A percentile compares a stretch with the other conserved stretches of the same genome.
Evolutionary conservation across 345 rosid species (phyloP).

Genomic region (Conringia planisiliqua): DNA sequence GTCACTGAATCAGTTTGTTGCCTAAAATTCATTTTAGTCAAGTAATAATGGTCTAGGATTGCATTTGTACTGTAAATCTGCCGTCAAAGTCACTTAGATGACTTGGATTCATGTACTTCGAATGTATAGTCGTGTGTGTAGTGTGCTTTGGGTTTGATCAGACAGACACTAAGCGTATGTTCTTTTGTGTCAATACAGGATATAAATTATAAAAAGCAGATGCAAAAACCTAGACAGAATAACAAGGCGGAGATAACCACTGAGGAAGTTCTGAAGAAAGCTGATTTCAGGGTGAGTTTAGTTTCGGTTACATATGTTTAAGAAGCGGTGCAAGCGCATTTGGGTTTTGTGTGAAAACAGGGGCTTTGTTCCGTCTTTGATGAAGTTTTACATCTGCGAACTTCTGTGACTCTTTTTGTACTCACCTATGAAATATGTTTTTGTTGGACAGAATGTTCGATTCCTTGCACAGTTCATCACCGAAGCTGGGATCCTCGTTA

Average conservation of each 20-base stretch:
- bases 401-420: not conserved
- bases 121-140: not conserved
- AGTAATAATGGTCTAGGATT: not conserved
- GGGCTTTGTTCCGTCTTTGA: not conserved
- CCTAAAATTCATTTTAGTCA: not conserved
- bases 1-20: not conserved
- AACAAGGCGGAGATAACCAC: constrained; percentile 55
- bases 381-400: not conserved
- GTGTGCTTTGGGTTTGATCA: not conserved
- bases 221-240: constrained; percentile 26
- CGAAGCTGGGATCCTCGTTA: constrained; percentile 74
- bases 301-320: not conserved
- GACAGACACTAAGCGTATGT: not conserved
- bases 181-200: constrained; percentile 40
- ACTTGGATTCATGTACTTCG: constrained; percentile 1
- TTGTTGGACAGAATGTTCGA: constrained; percentile 65
- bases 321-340: not conserved
- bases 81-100: not conserved
- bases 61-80: not conserved
- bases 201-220: constrained; percentile 49
- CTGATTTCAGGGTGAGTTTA: constrained; percentile 79
- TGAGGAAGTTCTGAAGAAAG: constrained; percentile 54
- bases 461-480: constrained; percentile 87
- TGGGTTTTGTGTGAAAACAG: not conserved
- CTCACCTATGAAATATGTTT: constrained; percentile 6